Evolutionary conservation across 495 filamentous ascomycete genomes (phyloP), one percentile per base, ranked within the genome.

Genomic region (Neohortaea acidophila): DNA sequence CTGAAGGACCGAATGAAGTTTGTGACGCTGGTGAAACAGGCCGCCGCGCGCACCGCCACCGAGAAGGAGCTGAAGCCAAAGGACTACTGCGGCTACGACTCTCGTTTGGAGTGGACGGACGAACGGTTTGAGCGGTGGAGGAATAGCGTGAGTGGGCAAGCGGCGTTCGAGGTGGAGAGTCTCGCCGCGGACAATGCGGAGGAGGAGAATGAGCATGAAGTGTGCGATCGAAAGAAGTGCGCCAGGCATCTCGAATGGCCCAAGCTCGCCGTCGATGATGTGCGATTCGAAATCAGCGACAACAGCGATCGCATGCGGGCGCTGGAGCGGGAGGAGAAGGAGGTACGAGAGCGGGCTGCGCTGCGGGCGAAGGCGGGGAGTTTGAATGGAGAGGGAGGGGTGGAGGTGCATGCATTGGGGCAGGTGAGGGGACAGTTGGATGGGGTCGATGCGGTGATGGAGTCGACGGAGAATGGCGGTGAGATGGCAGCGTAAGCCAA

Each of bases 11-110:
- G 57, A 21, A 55, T 59, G 40, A 51, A 53, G 38, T 61, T 63
- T 40, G 49, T 61, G 22, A 48, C 33, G 10, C 29, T 59, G 41
- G 44, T 34, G 11, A 46, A 52, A 13, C 53, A 60, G 15, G 55
- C 54, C 23, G 57, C 55, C 14, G 35, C 32, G 3, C 33, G 45
- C 20, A 24, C 36, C 4, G 56, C 58, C 4, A 54, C 51, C 22
- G 39, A 51, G 21, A 48, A 54, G 26, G 58, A 52, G n/a, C 41
- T 58, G 2, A 61, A 63, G 34, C 35, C 40, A 2, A 79, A 79
- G 49, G 67, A 72, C 40, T 67, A 77, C 34, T 81, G 77, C 46
- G 77, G 77, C 14, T 79, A 73, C 44, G 75, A 80, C 51, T 52
- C 63, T 12, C 59, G 75, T 19, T 57, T 80, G 2, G 56, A 68